These are phyloP conservation scores for Neopestalotiopsis sp. DNA, from an alignment of 2,329 filamentous ascomycete genomes.

Conservation along the genomic window DNA sequence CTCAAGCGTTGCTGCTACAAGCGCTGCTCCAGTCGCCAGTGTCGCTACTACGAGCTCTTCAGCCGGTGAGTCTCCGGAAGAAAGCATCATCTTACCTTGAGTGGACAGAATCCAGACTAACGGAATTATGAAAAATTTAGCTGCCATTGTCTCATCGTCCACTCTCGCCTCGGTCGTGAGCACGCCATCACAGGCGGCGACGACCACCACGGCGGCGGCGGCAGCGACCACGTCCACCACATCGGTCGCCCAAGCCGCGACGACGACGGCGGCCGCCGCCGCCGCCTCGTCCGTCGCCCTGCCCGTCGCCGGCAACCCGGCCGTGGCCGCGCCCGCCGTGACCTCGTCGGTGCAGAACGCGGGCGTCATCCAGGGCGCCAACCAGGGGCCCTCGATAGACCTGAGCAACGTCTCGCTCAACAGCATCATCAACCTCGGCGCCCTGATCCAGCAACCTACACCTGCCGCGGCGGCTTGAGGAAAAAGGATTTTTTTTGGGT, in stretches of 20 bases:
- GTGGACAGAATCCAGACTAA: neutral
- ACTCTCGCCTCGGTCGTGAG: neutral
- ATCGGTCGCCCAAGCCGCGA: conserved; percentile 19
- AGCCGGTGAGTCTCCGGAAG: conserved; percentile 3
- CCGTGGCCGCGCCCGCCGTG: conserved; percentile 23
- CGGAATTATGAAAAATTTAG: conserved; percentile 16
- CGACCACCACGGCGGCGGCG: neutral
- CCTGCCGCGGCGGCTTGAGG: neutral
- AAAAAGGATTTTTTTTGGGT: no score
- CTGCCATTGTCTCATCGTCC: conserved; percentile 13
- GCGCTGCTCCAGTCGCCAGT: neutral
- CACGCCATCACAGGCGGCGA: neutral
- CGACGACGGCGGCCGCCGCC: conserved; percentile 17
- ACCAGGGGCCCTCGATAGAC: conserved; percentile 33
- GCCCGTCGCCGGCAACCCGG: conserved; percentile 22
- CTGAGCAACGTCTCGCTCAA: conserved; percentile 31
- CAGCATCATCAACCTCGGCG: conserved; percentile 33
- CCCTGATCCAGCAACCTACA: conserved; percentile 22
- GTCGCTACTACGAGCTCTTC: conserved; percentile 8
- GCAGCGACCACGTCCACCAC: neutral
- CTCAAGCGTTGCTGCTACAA: neutral
- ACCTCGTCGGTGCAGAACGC: conserved; percentile 29
- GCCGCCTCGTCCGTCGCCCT: conserved; percentile 26
- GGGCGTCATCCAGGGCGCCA: conserved; percentile 25
- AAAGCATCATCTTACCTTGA: neutral